A percentile compares a stretch with the other conserved stretches of the same genome.
Conservation (phyloP, 768 basidiomycete species). For the Leccinum barrowsii region DNA sequence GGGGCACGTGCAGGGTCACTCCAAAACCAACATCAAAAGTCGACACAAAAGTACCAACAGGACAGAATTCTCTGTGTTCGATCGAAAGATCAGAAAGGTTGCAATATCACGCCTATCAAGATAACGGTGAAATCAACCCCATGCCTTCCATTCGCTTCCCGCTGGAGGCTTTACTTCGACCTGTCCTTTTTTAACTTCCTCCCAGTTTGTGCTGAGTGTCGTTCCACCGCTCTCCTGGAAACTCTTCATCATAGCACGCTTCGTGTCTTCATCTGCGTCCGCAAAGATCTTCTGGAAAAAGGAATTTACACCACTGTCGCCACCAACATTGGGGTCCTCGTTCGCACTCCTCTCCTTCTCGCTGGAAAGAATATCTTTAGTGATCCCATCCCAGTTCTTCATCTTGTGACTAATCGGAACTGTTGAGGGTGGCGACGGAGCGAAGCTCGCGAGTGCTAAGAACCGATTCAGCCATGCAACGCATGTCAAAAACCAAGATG, state of each 20-base stretch:
- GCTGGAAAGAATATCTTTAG: conserved; percentile 55
- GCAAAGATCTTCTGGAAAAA: conserved; percentile 92
- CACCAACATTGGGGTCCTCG: conserved; percentile 87
- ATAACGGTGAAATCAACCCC: conserved; percentile 39
- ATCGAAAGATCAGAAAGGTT: background rate
- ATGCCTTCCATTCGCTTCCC: conserved; percentile 83
- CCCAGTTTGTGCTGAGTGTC: conserved; percentile 94
- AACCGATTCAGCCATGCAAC: background rate
- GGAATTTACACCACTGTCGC: conserved; percentile 78
- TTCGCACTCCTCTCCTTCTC: conserved; percentile 70
- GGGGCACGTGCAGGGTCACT: background rate
- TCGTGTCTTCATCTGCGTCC: conserved; percentile 89
- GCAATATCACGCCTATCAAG: background rate
- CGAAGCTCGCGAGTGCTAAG: conserved; percentile 16
- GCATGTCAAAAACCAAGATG: background rate
- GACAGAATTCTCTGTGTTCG: background rate
- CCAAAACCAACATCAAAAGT: background rate
- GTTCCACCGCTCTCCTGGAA: conserved; percentile 95
- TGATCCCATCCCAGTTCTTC: conserved; percentile 92
- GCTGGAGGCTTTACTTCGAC: conserved; percentile 81
- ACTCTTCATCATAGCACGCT: conserved; percentile 97
- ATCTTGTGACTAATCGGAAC: conserved; percentile 37
- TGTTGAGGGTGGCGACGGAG: conserved; percentile 33
- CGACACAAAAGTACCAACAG: background rate
- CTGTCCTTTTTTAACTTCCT: conserved; percentile 67